A percentile compares a stretch with the other conserved stretches of the same genome.
phyloP scores from a whole-genome alignment of 129 eudicot genomes.

The Cynara cardunculus region DNA sequence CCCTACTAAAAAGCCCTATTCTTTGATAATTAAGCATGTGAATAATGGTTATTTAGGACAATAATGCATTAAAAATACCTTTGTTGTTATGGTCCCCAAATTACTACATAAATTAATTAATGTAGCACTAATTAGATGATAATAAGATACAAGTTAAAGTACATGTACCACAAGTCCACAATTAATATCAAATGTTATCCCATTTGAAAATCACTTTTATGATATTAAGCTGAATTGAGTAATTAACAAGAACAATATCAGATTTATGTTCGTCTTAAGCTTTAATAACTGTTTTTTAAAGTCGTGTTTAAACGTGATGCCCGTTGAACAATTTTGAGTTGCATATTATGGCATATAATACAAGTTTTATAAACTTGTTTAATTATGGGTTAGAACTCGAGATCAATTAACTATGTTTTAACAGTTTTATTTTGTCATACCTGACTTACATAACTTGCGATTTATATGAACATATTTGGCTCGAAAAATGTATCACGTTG shows the following conservation, averaged over 20 bases:
- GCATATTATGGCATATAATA: neutral
- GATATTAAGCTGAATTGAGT: neutral
- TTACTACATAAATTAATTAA: conserved; percentile 10
- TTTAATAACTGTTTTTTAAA: neutral
- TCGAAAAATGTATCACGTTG: neutral
- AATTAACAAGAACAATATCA: neutral
- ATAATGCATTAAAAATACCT: neutral
- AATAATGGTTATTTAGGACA: conserved; percentile 11
- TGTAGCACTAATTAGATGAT: conserved; percentile 1
- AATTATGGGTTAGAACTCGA: neutral
- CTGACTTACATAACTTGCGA: neutral
- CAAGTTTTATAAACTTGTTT: neutral
- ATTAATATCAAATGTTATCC: neutral
- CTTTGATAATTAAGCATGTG: conserved; percentile 24
- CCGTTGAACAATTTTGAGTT: neutral
- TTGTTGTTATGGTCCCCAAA: conserved; percentile 30
- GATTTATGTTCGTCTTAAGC: neutral
- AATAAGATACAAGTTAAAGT: conserved; percentile 12
- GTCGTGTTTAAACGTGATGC: neutral
- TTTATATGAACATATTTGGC: neutral
- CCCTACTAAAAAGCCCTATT: conserved; percentile 30
- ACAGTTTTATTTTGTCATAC: neutral
- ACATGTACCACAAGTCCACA: neutral
- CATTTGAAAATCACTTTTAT: neutral
- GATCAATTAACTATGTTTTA: neutral